Evolutionary conservation across 768 basidiomycete genomes (phyloP), one percentile per base, ranked within the genome.

Genomic region (Mycena sanguinolenta): DNA sequence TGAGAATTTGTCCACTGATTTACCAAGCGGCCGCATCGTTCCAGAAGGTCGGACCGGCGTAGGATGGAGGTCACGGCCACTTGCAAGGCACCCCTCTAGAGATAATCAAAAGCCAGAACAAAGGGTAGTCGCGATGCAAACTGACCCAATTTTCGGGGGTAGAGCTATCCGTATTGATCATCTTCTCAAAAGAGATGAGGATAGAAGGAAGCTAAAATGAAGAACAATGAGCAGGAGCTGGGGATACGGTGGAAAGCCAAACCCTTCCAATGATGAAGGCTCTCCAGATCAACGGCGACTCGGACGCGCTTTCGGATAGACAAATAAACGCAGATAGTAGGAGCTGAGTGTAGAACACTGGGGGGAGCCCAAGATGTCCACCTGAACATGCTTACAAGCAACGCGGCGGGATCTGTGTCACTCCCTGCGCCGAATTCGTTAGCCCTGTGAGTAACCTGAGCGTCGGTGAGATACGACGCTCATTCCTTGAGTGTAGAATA

Each of bases 261-360:
- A 95, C 93, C 62, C 93, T 86, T 44, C 92, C 90, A 63, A 92
- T 80, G 23, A 93, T 84, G 75, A 94, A 95, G 23, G 89, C 85
- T 72, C 87, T 88, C 93, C 93, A 95, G 36, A 94, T 75, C 71
- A 62, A 80, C 67, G 75, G 79, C 71, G 73, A 81, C 71, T 63
- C 78, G 70, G 57, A 76, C 70, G 80, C 75, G 59, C 79, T 87
- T 76, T 92, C 90, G 2, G 88, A 84, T 25, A 94, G 81, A 73
- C 89, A 92, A 9, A 86, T 86, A 69, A 92, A 81, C 4, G 91
- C 88, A 4, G 92, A 85, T 23, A 90, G 81, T 32, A 94, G 80
- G 53, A 94, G 77, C 73, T 93, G 93, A 0, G 88, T 90, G 69
- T 90, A 92, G 76, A 91, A 93, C 25, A 86, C 87, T 2, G 84